Percentiles rank a stretch among this genome's conserved stretches.
phyloP scores from a whole-genome alignment of 805 yeast species.

The Wickerhamomyces kurtzmanii region DNA sequence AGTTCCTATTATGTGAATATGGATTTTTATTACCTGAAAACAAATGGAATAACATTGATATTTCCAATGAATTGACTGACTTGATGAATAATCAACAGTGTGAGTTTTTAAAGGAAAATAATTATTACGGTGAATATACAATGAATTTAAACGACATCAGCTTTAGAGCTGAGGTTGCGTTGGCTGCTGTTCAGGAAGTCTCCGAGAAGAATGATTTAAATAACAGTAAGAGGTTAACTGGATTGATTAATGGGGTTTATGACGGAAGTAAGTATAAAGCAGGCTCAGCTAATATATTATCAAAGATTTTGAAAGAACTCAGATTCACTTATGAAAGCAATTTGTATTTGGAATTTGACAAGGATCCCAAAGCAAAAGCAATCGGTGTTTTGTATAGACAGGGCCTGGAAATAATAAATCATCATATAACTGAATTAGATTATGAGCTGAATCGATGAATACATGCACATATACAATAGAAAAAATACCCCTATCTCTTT shows the following conservation, averaged over 20 bases:
- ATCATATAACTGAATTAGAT: conserved; percentile 1
- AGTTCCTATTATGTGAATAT: conserved; percentile 73
- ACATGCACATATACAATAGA: conserved; percentile 10
- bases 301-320: conserved; percentile 22
- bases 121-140: conserved; percentile 71
- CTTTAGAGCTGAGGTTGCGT: conserved; percentile 66
- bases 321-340: conserved; percentile 15
- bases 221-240: conserved; percentile 10
- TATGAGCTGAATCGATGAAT: too few relatives aligned
- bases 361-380: conserved; percentile 8
- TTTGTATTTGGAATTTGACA: conserved; percentile 10
- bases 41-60: conserved; percentile 62
- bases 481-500: conserved; percentile 6
- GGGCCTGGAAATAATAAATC: conserved; percentile 6
- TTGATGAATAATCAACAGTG: conserved; percentile 27
- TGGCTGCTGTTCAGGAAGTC: conserved; percentile 43
- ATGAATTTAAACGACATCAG: conserved; percentile 43
- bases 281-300: conserved; percentile 20
- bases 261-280: conserved; percentile 33
- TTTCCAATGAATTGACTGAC: conserved; percentile 32
- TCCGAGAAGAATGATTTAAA: conserved; percentile 4
- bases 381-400: conserved; percentile 8
- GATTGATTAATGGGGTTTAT: conserved; percentile 26
- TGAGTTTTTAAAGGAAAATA: conserved; percentile 36
- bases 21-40: conserved; percentile 62